Evolutionary conservation across 441 rosid genomes (phyloP), one percentile per base, ranked within the genome.

Genomic region (Erysimum cheiri): DNA sequence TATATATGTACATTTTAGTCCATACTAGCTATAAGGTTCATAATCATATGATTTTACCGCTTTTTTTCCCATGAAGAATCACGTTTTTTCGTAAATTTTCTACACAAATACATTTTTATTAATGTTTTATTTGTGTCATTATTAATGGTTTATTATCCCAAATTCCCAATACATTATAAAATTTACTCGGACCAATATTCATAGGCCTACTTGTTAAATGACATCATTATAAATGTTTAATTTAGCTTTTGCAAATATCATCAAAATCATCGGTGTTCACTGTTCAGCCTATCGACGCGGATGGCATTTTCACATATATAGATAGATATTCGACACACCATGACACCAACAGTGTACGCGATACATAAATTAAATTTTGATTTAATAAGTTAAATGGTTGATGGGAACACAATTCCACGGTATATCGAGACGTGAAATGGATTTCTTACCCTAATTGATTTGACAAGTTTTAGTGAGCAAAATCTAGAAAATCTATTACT

Each of bases 391-490:
- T 72, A 35, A 55, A 64, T 63, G 55, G 69, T 55, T 61, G 62
- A 24, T 63, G 47, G 8, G 17, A 53, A 65, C 47, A 49, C 6
- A 37, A 44, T 67, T 74, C 63, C 63, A 41, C 53, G 60, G 48
- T 66, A 33, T 66, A 50, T 35, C 15, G 49, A 35, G 14, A 31
- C 43, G 14, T 68, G 73, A 74, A 44, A 74, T 53, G 8, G 78
- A 74, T 69, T 28, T 74, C 64, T 62, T 68, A 74, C 70, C 74
- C 17, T 61, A 37, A 68, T 53, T 60, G 74, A 75, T 75, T 69
- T 62, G 78, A 69, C 78, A 75, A 47, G 60, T 57, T 61, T 62
- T 22, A 17, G 17, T 54, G 37, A 36, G 74, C 41, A 57, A 29
- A 48, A 12, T 64, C 52, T 64, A 19, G 70, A 67, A 53, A 53